Evolutionary conservation across 139 green algal species (phyloP).

Genomic region (Chlorella sorokiniana): DNA sequence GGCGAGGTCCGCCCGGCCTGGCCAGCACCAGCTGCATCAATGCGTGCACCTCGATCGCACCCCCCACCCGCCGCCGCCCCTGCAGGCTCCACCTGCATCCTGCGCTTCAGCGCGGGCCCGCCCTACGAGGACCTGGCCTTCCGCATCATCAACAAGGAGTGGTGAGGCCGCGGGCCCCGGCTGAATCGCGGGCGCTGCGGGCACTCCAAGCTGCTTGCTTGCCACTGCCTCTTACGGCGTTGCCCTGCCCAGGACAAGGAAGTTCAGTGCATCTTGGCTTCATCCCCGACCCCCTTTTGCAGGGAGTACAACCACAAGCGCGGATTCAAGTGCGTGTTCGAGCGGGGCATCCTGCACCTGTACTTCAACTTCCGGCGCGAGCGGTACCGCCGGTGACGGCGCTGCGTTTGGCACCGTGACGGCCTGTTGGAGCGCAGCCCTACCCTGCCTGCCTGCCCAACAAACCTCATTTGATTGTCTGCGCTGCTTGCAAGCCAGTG

Average conservation of each 20-base stretch:
- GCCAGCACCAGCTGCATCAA: background rate
- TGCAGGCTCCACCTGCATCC: conserved; percentile 81
- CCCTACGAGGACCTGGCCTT: conserved; percentile 96
- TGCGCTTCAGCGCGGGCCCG: conserved; percentile 93
- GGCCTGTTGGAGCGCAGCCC: too few species aligned
- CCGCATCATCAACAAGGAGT: conserved; percentile 94
- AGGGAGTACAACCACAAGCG: conserved; percentile 85
- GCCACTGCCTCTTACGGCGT: too few species aligned
- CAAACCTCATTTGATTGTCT: background rate
- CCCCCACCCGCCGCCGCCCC: background rate
- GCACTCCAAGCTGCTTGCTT: too few species aligned
- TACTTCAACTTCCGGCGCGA: conserved; percentile 98
- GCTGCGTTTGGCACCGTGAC: background rate
- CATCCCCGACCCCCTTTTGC: background rate
- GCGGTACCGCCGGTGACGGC: conserved; percentile 76
- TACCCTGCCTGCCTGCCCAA: background rate
- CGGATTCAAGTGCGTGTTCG: conserved; percentile 97
- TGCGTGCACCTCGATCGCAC: background rate
- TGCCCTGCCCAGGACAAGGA: too few species aligned
- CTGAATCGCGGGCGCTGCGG: too few species aligned
- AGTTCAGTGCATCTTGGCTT: too few species aligned
- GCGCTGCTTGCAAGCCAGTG: background rate
- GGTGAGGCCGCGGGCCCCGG: too few species aligned
- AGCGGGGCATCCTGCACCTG: conserved; percentile 97
- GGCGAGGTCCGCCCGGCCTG: background rate